Evolutionary conservation across 1,139 yeast genomes (phyloP).

Genomic region (Debaryomycetaceae sp.): DNA sequence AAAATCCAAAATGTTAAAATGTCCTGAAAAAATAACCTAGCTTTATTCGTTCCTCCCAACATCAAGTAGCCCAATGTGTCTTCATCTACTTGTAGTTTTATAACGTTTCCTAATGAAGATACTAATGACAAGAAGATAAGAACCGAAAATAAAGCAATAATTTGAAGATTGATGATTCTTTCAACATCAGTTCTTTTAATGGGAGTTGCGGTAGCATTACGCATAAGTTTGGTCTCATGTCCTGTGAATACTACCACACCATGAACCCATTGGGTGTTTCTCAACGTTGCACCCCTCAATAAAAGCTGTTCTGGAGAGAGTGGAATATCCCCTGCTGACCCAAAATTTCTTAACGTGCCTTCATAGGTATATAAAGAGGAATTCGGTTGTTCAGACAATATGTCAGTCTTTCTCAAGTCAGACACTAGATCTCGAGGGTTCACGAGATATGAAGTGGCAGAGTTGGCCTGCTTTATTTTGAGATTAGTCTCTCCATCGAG

Average conservation of each 20-base stretch:
- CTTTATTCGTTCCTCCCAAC: constrained; percentile 67
- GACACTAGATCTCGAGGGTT: constrained; percentile 58
- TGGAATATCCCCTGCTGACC: constrained; percentile 53
- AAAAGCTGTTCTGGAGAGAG: constrained; percentile 87
- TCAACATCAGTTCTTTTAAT: constrained; percentile 97
- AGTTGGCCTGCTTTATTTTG: constrained; percentile 84
- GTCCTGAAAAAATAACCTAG: constrained; percentile 75
- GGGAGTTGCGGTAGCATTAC: constrained; percentile 98
- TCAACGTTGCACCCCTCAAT: constrained; percentile 89
- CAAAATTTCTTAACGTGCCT: constrained; percentile 67
- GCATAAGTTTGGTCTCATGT: constrained; percentile 96
- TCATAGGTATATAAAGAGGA: constrained; percentile 93
- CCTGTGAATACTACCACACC: constrained; percentile 96
- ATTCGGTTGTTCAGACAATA: constrained; percentile 89
- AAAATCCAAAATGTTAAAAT: constrained; percentile 92
- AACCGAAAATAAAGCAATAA: constrained; percentile 79
- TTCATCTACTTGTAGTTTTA: constrained; percentile 58
- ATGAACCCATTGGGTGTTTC: constrained; percentile 94
- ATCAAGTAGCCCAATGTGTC: constrained; percentile 59
- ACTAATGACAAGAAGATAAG: constrained; percentile 71
- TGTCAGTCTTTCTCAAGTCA: constrained; percentile 32
- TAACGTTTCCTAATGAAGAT: constrained; percentile 85
- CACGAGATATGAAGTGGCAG: constrained; percentile 73
- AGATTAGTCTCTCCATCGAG: constrained; percentile 97
- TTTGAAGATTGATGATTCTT: constrained; percentile 88